Conservation (phyloP, 257 asterid species). For the Schizonepeta tenuifolia region DNA sequence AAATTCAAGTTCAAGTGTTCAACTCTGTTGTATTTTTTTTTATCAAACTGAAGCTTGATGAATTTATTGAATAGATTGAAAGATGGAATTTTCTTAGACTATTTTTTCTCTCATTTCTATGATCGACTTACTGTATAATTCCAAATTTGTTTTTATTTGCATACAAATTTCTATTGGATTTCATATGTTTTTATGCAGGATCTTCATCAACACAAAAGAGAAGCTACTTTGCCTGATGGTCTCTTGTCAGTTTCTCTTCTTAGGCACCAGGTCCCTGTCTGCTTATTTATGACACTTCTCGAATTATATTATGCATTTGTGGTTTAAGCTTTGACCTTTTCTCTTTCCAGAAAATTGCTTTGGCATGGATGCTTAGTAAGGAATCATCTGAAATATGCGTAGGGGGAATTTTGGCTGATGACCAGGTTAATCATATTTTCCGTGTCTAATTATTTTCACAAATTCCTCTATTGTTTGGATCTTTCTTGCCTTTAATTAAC, state of each 20-base stretch:
- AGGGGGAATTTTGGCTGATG: constrained; percentile 99
- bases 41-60: not conserved
- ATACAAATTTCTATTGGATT: constrained; percentile 10
- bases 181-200: constrained; percentile 56
- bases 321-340: constrained; percentile 32
- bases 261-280: constrained; percentile 87
- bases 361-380: constrained; percentile 91
- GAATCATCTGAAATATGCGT: constrained; percentile 81
- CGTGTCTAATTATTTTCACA: constrained; percentile 16
- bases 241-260: constrained; percentile 88
- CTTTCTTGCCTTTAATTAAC: constrained; percentile 2
- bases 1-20: too few relatives aligned
- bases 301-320: constrained; percentile 33
- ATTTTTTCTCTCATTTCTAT: not conserved
- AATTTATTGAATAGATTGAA: constrained; percentile 6
- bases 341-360: constrained; percentile 80
- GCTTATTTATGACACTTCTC: constrained; percentile 26
- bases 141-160: not conserved
- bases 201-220: constrained; percentile 66
- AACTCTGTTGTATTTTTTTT: too few relatives aligned
- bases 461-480: constrained; percentile 7
- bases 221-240: constrained; percentile 67
- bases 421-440: constrained; percentile 61
- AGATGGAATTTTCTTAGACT: constrained; percentile 3
- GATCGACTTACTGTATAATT: constrained; percentile 6